Percentiles rank a stretch among this genome's conserved stretches.
phyloP scores from a whole-genome alignment of 768 basidiomycete species.

The Rhizopogon rudus region DNA sequence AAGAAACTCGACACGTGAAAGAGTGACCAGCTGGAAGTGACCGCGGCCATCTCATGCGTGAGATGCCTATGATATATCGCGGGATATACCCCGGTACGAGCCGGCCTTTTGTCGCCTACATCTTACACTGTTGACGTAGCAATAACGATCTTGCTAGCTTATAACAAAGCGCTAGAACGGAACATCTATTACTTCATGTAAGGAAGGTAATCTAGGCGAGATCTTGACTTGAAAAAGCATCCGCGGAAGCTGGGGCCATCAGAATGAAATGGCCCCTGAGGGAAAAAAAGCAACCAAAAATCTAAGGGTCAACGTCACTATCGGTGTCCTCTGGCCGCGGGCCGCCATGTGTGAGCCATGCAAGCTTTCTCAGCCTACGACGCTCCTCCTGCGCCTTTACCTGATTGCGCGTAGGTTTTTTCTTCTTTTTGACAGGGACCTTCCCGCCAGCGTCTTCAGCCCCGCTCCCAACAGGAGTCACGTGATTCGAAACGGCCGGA shows the following conservation, averaged over 20 bases:
- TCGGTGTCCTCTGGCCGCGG: conserved; percentile 82
- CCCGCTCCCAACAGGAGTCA: conserved; percentile 78
- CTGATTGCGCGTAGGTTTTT: conserved; percentile 88
- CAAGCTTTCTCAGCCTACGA: conserved; percentile 69
- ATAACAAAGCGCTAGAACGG: background rate
- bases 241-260: background rate
- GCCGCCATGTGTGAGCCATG: conserved; percentile 82
- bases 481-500: conserved; percentile 63
- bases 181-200: conserved; percentile 2
- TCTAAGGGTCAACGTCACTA: conserved; percentile 39
- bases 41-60: background rate
- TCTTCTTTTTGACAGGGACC: conserved; percentile 66
- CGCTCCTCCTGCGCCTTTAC: conserved; percentile 87
- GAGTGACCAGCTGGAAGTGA: background rate
- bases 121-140: background rate
- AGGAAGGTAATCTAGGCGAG: conserved; percentile 1
- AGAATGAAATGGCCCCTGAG: conserved; percentile 1
- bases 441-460: conserved; percentile 52
- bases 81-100: background rate
- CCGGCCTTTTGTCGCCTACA: background rate
- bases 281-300: background rate
- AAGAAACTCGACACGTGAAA: background rate
- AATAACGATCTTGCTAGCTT: background rate
- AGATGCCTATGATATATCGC: background rate
- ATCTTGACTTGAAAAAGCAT: background rate